Conservation (phyloP, 805 yeast genomes). For the Helenozyma baotianmanensis region DNA sequence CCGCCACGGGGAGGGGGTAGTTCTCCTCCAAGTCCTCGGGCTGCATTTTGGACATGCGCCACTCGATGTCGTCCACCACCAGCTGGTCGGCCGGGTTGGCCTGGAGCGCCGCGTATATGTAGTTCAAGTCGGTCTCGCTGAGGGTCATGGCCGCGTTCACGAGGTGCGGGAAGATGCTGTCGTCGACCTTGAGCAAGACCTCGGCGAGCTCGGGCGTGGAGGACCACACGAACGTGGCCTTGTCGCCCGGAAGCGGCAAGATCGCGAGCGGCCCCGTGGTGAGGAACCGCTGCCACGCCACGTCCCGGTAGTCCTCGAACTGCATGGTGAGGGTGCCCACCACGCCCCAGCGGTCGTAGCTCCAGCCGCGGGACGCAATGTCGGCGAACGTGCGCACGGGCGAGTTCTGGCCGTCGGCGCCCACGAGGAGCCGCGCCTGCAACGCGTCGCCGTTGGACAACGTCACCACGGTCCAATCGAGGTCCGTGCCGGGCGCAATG, state of each 20-base stretch:
- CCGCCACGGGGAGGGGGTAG: constrained; percentile 63
- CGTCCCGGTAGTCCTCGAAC: constrained; percentile 60
- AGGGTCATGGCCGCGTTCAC: constrained; percentile 86
- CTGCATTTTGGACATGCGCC: constrained; percentile 53
- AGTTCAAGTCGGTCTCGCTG: constrained; percentile 70
- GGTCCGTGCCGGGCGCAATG: constrained; percentile 34
- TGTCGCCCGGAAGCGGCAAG: constrained; percentile 79
- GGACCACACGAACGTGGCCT: constrained; percentile 94
- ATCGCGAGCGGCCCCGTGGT: constrained; percentile 92
- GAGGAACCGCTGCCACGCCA: constrained; percentile 93
- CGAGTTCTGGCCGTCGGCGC: constrained; percentile 95
- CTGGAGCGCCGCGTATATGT: constrained; percentile 46
- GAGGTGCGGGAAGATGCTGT: constrained; percentile 59
- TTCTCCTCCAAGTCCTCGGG: constrained; percentile 49
- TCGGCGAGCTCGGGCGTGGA: constrained; percentile 72
- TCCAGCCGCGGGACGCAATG: constrained; percentile 90
- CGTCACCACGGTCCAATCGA: constrained; percentile 73
- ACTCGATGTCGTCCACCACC: constrained; percentile 62
- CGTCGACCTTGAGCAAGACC: constrained; percentile 53
- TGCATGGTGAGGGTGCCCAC: constrained; percentile 82
- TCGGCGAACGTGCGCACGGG: constrained; percentile 82
- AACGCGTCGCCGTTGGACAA: constrained; percentile 60
- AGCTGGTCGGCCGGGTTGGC: constrained; percentile 41
- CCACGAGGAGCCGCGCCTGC: constrained; percentile 74
- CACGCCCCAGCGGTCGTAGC: constrained; percentile 81